These are phyloP conservation scores for Phytophthora niederhauseri DNA, from an alignment of 352 stramenopile genomes.

Conservation along the genomic window DNA sequence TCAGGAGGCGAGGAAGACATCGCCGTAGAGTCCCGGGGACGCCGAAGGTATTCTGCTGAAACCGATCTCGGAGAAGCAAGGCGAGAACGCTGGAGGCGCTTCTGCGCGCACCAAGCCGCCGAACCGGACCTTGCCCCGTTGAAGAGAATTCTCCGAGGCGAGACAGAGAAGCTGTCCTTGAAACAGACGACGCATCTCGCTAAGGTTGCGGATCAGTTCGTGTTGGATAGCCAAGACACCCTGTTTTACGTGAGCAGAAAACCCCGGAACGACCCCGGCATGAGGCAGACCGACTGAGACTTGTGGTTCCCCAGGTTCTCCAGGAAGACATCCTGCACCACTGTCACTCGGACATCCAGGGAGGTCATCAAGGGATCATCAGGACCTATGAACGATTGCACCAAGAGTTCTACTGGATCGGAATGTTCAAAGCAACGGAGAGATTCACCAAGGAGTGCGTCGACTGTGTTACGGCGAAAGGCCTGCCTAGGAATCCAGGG, in stretches of 20 bases:
- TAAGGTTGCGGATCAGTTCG: slow-evolving; percentile 7
- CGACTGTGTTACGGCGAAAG: slow-evolving; percentile 8
- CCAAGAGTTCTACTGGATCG: slow-evolving; percentile 14
- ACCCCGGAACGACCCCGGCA: not conserved
- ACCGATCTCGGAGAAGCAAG: not conserved
- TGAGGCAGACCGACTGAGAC: not conserved
- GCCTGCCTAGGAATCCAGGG: not conserved
- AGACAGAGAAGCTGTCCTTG: not conserved
- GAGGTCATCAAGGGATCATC: slow-evolving; percentile 10
- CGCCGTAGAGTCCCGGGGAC: not conserved
- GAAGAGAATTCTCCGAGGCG: not conserved
- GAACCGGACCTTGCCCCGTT: not conserved
- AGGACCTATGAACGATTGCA: slow-evolving; percentile 8
- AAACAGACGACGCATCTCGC: slow-evolving; percentile 4
- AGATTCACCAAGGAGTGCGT: slow-evolving; percentile 12
- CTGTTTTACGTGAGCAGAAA: not conserved
- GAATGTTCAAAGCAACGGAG: slow-evolving; percentile 5
- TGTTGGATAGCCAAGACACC: slow-evolving; percentile 1
- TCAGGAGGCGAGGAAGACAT: not conserved
- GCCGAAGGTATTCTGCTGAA: not conserved
- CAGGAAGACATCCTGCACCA: slow-evolving; percentile 4
- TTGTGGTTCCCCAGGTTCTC: slow-evolving; percentile 10
- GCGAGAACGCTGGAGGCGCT: not conserved
- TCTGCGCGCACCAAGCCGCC: not conserved
- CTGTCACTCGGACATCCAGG: slow-evolving; percentile 8